Evolutionary conservation across 306 rosid genomes (phyloP), one percentile per base, ranked within the genome.

Genomic region (Lathyrus oleraceus): DNA sequence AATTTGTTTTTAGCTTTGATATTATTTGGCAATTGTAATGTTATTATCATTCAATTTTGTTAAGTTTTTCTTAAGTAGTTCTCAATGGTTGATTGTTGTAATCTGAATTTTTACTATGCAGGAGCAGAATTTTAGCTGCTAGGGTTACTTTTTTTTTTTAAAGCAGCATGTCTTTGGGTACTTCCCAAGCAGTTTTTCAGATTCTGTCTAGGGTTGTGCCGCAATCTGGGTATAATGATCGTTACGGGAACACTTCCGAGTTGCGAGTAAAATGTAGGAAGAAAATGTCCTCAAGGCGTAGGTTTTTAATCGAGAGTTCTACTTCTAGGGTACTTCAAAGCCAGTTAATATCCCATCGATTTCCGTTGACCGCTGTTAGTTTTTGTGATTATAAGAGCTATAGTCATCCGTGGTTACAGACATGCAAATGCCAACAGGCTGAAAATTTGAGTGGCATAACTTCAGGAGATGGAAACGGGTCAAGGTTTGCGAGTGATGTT

Each of bases 381-480:
- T 76, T 76, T 28, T 16, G 8, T 19, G 71, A 70, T 38, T 74
- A 54, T 35, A 58, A 40, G 45, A 63, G 47, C 30, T 21, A 36
- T 56, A 67, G 64, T 43, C 73, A 40, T 48, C 72, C 47, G 9
- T 17, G 79, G 69, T 72, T 66, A 70, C 79, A 58, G 76, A 77
- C 74, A 49, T 80, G 92, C 81, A 88, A 84, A 79, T 88, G 97
- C 82, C 87, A 86, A 65, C 75, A 58, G 43, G 75, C 85, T 11
- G 89, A 85, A 70, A 81, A 80, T 45, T 54, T 27, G 8, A 73
- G 89, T 40, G 87, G 81, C 36, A 16, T 75, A 67, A 48, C 74
- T 43, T 21, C 83, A 2, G 87, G 83, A 65, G 79, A 73, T 71
- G 88, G 75, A 32, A 84, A 83, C 27, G 86, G 86, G 30, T 45